Conservation (phyloP, 352 stramenopile species). For the Blastocystis sp. region DNA sequence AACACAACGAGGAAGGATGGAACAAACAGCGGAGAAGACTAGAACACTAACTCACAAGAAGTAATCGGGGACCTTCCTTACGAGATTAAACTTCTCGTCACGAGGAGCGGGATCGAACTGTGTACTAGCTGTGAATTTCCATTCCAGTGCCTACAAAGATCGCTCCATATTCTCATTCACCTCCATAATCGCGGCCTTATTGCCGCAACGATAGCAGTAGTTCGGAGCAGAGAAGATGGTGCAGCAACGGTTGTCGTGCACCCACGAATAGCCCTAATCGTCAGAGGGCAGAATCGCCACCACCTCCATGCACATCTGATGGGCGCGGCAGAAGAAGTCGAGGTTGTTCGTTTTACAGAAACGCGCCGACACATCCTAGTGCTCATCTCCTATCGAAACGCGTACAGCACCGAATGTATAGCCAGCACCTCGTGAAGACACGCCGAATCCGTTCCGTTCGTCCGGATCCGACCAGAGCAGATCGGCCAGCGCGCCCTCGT, state of each 20-base stretch:
- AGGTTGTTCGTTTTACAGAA: conserved; percentile 81
- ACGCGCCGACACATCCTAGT: conserved; percentile 78
- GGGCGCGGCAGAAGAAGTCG: conserved; percentile 78
- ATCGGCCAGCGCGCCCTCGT: conserved; percentile 72
- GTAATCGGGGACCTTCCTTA: conserved; percentile 86
- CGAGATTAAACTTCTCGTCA: conserved; percentile 85
- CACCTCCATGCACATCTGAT: conserved; percentile 82
- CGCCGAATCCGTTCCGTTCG: conserved; percentile 71
- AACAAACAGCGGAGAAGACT: not conserved
- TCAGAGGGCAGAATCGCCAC: not conserved
- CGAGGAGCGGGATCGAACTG: conserved; percentile 78
- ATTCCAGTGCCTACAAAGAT: conserved; percentile 41
- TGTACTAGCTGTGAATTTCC: conserved; percentile 28
- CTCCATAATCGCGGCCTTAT: conserved; percentile 85
- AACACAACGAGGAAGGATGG: not conserved
- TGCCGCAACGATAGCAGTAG: conserved; percentile 83
- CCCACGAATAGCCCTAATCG: conserved; percentile 82
- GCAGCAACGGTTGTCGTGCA: conserved; percentile 82
- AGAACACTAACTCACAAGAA: conserved; percentile 78
- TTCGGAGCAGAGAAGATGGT: conserved; percentile 82
- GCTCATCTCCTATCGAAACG: not conserved
- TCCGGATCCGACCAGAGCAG: conserved; percentile 72
- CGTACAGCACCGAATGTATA: conserved; percentile 78
- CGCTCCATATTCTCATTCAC: conserved; percentile 74
- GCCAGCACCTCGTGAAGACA: conserved; percentile 77